Evolutionary conservation across 352 stramenopile species (phyloP).

Genomic region (Poterioochromonas sp.): DNA sequence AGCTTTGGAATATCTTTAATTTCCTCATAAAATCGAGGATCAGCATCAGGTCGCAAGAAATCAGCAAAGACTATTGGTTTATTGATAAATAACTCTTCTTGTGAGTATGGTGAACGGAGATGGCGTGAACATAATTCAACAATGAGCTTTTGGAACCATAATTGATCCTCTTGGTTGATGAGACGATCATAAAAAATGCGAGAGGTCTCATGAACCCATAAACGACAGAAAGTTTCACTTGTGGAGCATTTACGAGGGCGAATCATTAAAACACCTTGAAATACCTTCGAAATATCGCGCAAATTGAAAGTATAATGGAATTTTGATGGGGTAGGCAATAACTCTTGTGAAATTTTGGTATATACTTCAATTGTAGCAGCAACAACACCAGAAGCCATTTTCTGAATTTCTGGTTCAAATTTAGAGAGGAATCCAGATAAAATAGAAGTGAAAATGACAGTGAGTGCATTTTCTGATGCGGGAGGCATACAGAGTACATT

Average conservation of each 20-base stretch:
- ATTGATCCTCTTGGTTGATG: slow-evolving; percentile 69
- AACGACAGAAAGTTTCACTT: slow-evolving; percentile 63
- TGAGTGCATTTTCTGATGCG: slow-evolving; percentile 66
- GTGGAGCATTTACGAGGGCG: slow-evolving; percentile 63
- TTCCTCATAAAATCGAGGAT: slow-evolving; percentile 67
- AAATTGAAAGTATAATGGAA: slow-evolving; percentile 86
- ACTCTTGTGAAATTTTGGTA: slow-evolving; percentile 72
- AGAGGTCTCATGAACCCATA: slow-evolving; percentile 81
- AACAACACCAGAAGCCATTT: slow-evolving; percentile 66
- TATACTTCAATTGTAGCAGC: slow-evolving; percentile 83
- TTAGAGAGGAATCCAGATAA: slow-evolving; percentile 77
- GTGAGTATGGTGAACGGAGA: slow-evolving; percentile 62
- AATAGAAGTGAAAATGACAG: slow-evolving; percentile 83
- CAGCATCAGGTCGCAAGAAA: slow-evolving; percentile 70
- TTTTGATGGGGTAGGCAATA: slow-evolving; percentile 81
- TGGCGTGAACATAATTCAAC: slow-evolving; percentile 61
- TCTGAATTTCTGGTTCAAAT: slow-evolving; percentile 70
- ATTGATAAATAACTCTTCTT: slow-evolving; percentile 75
- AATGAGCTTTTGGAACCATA: slow-evolving; percentile 76
- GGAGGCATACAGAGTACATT: slow-evolving; percentile 87
- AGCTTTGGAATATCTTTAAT: slow-evolving; percentile 66
- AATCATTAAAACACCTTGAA: slow-evolving; percentile 88
- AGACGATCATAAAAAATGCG: slow-evolving; percentile 86
- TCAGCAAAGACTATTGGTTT: slow-evolving; percentile 77
- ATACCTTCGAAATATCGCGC: slow-evolving; percentile 87